Percentiles rank a stretch among this genome's conserved stretches.
phyloP scores from a whole-genome alignment of 768 basidiomycete species.

The Boletus rubescentipes region DNA sequence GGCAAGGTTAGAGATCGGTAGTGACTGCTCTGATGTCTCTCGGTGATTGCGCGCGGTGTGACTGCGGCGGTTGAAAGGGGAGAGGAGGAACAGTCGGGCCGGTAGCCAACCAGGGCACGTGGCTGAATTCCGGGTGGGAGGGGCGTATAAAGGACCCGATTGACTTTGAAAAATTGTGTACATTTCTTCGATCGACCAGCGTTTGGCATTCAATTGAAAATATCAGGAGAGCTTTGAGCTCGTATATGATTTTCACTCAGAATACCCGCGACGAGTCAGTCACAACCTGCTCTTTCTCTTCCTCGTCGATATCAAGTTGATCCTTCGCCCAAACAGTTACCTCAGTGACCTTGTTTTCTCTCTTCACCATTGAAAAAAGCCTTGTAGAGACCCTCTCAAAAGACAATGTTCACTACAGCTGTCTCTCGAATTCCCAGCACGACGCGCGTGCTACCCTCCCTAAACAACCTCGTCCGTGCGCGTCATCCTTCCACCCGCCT shows the following conservation, averaged over 20 bases:
- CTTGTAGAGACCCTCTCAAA: neutral
- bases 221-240: constrained; percentile 16
- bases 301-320: neutral
- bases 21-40: too few relatives aligned
- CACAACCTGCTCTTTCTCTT: neutral
- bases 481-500: constrained; percentile 37
- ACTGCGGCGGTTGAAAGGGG: too few relatives aligned
- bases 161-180: too few relatives aligned
- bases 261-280: constrained; percentile 37
- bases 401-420: constrained; percentile 11
- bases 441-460: constrained; percentile 10
- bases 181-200: too few relatives aligned
- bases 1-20: too few relatives aligned
- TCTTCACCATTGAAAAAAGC: constrained; percentile 18
- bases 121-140: too few relatives aligned
- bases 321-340: constrained; percentile 16
- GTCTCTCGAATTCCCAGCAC: constrained; percentile 14
- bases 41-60: too few relatives aligned
- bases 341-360: constrained; percentile 35
- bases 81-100: too few relatives aligned
- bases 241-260: constrained; percentile 34
- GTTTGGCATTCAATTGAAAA: too few relatives aligned
- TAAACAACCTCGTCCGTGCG: constrained; percentile 16
- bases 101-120: too few relatives aligned
- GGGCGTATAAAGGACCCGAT: too few relatives aligned